Evolutionary conservation across 441 rosid species (phyloP).

Genomic region (Adansonia rubrostipa): DNA sequence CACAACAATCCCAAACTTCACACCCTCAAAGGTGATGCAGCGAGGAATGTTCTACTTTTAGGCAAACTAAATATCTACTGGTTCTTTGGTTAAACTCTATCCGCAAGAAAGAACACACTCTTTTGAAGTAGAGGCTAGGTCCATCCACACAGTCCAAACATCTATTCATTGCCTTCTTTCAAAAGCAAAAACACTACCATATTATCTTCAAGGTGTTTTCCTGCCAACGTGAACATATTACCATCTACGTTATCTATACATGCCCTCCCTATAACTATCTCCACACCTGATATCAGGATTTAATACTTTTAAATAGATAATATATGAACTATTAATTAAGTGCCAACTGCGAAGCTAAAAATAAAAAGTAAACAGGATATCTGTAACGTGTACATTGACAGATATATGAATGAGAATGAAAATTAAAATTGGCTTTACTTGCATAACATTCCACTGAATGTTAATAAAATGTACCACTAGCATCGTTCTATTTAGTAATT

Average conservation of each 20-base stretch:
- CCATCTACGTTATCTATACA: background rate
- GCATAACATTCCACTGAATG: background rate
- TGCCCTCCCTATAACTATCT: slow-evolving; percentile 9
- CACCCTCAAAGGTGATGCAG: background rate
- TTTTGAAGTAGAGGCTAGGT: background rate
- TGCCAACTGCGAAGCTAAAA: background rate
- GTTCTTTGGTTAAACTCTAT: slow-evolving; percentile 10
- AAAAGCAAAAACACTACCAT: slow-evolving; percentile 9
- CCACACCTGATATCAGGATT: background rate
- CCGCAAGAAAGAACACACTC: background rate
- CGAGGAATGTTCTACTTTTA: background rate
- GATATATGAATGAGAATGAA: background rate
- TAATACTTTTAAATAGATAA: slow-evolving; percentile 7
- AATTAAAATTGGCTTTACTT: slow-evolving; percentile 1
- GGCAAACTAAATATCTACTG: slow-evolving; percentile 9
- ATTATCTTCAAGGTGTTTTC: slow-evolving; percentile 7
- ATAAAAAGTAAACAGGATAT: background rate
- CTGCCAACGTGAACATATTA: background rate
- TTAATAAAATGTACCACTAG: background rate
- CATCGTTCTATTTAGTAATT: background rate
- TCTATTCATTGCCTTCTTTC: slow-evolving; percentile 2
- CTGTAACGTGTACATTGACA: background rate
- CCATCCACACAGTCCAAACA: background rate
- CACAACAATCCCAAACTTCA: slow-evolving; percentile 12
- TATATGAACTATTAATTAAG: background rate